Conservation (phyloP, 805 yeast species). For the Pichia ethanolica region DNA sequence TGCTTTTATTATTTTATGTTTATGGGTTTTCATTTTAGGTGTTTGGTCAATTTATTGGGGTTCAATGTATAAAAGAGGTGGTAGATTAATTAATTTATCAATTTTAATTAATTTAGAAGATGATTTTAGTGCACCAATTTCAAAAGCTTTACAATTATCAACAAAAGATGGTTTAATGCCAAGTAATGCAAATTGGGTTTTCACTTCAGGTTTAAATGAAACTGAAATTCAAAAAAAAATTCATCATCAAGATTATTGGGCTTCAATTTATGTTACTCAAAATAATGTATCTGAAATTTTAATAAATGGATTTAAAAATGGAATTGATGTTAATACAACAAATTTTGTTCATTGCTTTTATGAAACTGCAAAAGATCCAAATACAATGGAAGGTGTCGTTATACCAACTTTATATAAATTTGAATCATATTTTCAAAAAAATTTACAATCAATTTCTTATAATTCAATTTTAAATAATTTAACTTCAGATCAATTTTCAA, state of each 20-base stretch:
- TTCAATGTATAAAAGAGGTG: conserved; percentile 29
- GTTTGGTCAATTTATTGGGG: conserved; percentile 46
- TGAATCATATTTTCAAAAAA: conserved; percentile 22
- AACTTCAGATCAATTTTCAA: conserved; percentile 18
- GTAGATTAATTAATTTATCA: conserved; percentile 28
- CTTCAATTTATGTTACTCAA: conserved; percentile 44
- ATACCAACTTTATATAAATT: conserved; percentile 36
- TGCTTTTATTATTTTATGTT: conserved; percentile 13
- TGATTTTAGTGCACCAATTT: conserved; percentile 23
- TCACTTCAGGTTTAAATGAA: conserved; percentile 23
- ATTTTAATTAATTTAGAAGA: conserved; percentile 36
- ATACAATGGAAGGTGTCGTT: conserved; percentile 39
- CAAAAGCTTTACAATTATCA: conserved; percentile 23
- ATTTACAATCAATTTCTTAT: conserved; percentile 14
- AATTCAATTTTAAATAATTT: conserved; percentile 26
- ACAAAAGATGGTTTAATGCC: conserved; percentile 10
- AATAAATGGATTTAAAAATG: conserved; percentile 32
- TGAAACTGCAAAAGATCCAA: conserved; percentile 60
- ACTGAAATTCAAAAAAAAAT: conserved; percentile 38
- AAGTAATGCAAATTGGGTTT: conserved; percentile 32
- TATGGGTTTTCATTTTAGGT: conserved; percentile 32
- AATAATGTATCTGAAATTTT: conserved; percentile 36
- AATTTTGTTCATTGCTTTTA: conserved; percentile 28
- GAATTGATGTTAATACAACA: conserved; percentile 24
- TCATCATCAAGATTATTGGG: conserved; percentile 57